A percentile compares a stretch with the other conserved stretches of the same genome.
Evolutionary conservation across 805 yeast genomes (phyloP).

Genomic region (Monosporozyma siamensis): DNA sequence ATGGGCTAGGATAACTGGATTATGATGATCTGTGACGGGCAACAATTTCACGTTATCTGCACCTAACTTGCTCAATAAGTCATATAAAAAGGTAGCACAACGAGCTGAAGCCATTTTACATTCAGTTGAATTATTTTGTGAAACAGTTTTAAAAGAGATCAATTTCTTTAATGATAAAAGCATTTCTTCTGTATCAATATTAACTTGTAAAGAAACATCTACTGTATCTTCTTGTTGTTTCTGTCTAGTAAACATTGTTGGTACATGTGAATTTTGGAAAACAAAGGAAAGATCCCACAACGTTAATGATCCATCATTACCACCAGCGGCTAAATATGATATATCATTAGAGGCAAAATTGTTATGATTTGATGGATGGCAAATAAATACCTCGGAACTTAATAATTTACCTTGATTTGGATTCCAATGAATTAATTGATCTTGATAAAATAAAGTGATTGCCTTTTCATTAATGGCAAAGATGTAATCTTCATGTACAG

Average conservation of each 20-base stretch:
- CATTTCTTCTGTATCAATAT: constrained; percentile 50
- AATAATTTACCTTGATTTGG: constrained; percentile 50
- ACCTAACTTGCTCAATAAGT: constrained; percentile 58
- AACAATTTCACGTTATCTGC: constrained; percentile 56
- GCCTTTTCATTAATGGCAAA: constrained; percentile 37
- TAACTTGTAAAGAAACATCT: background rate
- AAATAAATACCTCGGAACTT: constrained; percentile 41
- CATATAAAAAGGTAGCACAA: constrained; percentile 69
- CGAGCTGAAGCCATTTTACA: constrained; percentile 66
- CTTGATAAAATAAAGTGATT: constrained; percentile 35
- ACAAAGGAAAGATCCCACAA: constrained; percentile 48
- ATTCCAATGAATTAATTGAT: constrained; percentile 38
- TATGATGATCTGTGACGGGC: constrained; percentile 60
- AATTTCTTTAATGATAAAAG: constrained; percentile 50
- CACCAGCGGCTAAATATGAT: constrained; percentile 50
- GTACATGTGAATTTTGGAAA: constrained; percentile 3
- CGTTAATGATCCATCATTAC: constrained; percentile 55
- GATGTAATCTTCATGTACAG: constrained; percentile 24
- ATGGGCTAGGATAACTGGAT: constrained; percentile 75
- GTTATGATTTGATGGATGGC: background rate
- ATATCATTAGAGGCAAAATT: background rate
- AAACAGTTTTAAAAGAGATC: constrained; percentile 67
- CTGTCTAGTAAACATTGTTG: background rate
- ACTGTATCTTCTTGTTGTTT: background rate
- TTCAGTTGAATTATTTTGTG: constrained; percentile 50